Evolutionary conservation across 2,329 filamentous ascomycete species (phyloP), one percentile per base, ranked within the genome.

Genomic region (Colletotrichum sp.): DNA sequence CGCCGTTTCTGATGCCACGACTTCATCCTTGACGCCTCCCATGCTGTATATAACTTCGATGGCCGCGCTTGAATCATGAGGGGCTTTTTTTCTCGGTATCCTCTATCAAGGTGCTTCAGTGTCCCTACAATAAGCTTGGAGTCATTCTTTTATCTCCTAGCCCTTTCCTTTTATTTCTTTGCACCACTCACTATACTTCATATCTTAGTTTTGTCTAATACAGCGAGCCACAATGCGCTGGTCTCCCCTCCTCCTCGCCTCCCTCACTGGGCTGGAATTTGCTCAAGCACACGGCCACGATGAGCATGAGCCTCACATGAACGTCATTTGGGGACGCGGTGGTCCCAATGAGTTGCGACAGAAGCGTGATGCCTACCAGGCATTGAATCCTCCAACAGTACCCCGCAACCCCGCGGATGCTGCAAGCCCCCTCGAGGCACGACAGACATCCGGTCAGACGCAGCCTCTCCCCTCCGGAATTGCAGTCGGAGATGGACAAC

Each of bases 261-360:
- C 79, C 69, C 80, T 78, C 7, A 59, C 80, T 9, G 79, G 80
- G 70, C 55, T 81, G 68, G 81, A 77, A 15, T 70, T 77, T 12
- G 82, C 79, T 49, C 82, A 84, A 57, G 79, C 79, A 62, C 76
- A 79, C 44, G 77, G 79, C 67, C 77, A 84, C 52, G 78, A 78
- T 59, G 71, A 77, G 55, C 77, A 78, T 59, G 71, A 77, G 55
- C 77, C 79, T 57, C 78, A 63, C 16, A 66, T 72, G 24, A 76
- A 77, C 24, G 24, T 77, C n/a, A 52, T 77, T 2, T n/a, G 62
- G 30, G 64, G 64, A 10, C 74, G 74, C 30, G 57, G 28, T 30
- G 13, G 70, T 8, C 57, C 59, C 32, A 36, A 16, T 2, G 70
- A 73, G 28, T 60, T 76, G 59, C 57, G 74, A 9, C 62, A 65